Base-by-base conservation (phyloP, 495 filamentous ascomycete genomes). In the Paragyromitra xinjiangensis region DNA sequence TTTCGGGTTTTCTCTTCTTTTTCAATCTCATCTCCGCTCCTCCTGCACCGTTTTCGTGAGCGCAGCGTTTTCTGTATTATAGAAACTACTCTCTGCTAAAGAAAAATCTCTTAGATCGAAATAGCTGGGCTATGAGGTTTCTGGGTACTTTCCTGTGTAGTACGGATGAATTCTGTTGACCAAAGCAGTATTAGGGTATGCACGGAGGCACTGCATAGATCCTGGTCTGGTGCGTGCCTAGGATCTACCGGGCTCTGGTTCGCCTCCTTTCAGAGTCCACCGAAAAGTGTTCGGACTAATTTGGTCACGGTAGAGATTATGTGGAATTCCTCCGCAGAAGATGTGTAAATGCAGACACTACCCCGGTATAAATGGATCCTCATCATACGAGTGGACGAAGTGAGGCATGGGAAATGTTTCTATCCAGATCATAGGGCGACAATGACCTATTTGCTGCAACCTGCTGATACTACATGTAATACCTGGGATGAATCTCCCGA, bases 21-120 rank as follows among this genome's bases (percentile, higher is more conserved):
- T 51, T 56, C 45, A 34, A 26, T 14, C 22, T 64, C 34, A 64
- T 71, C 69, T 71, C 69, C 59, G 44, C 69, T 71, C 69, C 19
- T 55, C 42, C 58, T 64, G 45, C 48, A 63, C 11, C n/a, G 53
- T 42, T 22, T 42, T 45, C n/a, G 45, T 39, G 53, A 59, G 53
- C 55, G 26, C 39, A 70, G 55, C 24, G 29, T 29, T 42, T 34
- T 61, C 37, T 70, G 55, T 70, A 61, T 22, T 61, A 34, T 70
- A 62, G 42, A 69, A 40, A 58, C 39, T 53, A 16, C n/a, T 22
- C 24, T 26, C 53, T 56, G 12, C 3, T 26, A 9, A 9, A 34
- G 29, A 2, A 34, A 56, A 12, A 56, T 24, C 11, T 7, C 48
- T 51, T 19, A 16, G 48, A 48, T 12, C 11, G 44, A 12, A 34